Evolutionary conservation across 192 early-diverging fungal genomes (phyloP).

Genomic region (Diversispora eburnea): DNA sequence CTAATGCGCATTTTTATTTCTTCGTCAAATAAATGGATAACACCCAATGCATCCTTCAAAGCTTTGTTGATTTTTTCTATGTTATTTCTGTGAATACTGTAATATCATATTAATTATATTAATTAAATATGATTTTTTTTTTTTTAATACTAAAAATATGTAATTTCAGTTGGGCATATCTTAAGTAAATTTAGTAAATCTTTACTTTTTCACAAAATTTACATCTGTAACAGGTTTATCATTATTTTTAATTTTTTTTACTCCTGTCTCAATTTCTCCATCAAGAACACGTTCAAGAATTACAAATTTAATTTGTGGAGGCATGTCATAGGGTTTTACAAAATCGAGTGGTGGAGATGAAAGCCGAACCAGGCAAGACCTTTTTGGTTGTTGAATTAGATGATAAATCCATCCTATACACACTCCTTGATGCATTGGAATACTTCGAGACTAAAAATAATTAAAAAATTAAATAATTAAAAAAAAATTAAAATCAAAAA

Average conservation of each 20-base stretch:
- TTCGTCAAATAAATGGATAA: slow-evolving; percentile 38
- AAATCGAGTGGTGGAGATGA: neutral
- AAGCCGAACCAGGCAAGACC: neutral
- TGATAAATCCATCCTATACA: slow-evolving; percentile 17
- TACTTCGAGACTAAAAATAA: neutral
- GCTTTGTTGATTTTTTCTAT: slow-evolving; percentile 13
- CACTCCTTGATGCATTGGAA: neutral
- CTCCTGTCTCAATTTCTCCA: neutral
- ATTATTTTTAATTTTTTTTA: neutral
- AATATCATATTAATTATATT: neutral
- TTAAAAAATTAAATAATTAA: neutral
- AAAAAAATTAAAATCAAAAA: too few species aligned
- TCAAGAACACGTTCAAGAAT: slow-evolving; percentile 16
- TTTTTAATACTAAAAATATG: too few species aligned
- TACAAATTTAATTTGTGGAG: neutral
- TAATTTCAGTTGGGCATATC: too few species aligned
- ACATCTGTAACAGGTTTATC: too few species aligned
- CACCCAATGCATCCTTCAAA: slow-evolving; percentile 30
- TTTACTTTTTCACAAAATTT: too few species aligned
- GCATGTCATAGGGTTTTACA: neutral
- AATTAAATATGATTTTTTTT: too few species aligned
- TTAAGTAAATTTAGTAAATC: too few species aligned
- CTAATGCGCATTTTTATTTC: slow-evolving; percentile 36
- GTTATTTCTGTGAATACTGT: slow-evolving; percentile 17
- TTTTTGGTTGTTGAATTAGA: slow-evolving; percentile 11